Conservation (phyloP, 1,284 basidiomycete genomes). For the Puccinia polysora region DNA sequence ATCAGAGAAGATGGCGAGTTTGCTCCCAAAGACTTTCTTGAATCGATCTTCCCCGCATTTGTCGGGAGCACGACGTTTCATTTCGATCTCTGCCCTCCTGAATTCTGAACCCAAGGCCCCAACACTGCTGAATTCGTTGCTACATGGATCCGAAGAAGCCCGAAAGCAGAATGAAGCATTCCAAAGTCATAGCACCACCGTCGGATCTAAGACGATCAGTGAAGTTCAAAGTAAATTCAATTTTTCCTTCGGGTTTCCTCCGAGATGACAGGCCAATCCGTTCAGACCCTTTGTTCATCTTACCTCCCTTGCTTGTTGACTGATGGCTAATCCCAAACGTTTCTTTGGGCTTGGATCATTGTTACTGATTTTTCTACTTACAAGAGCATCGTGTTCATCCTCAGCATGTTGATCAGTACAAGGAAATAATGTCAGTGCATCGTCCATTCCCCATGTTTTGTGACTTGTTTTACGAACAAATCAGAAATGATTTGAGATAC, state of each 20-base stretch:
- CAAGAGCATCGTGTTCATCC: constrained; percentile 32
- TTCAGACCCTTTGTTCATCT: neutral
- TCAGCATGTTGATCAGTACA: constrained; percentile 40
- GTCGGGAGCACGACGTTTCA: too few species aligned
- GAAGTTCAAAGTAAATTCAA: constrained; percentile 23
- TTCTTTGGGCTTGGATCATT: neutral
- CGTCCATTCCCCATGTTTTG: neutral
- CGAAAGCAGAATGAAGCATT: constrained; percentile 35
- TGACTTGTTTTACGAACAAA: neutral
- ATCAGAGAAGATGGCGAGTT: too few species aligned
- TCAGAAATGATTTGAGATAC: neutral
- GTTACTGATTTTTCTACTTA: neutral
- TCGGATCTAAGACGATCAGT: constrained; percentile 39
- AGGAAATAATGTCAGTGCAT: constrained; percentile 27
- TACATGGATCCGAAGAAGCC: constrained; percentile 42
- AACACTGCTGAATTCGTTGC: constrained; percentile 30
- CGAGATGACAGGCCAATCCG: neutral
- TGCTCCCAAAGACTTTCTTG: too few species aligned
- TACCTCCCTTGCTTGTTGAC: too few species aligned
- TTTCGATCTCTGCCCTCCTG: constrained; percentile 17
- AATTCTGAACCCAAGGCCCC: constrained; percentile 12
- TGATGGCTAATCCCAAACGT: too few species aligned
- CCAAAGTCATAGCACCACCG: constrained; percentile 41
- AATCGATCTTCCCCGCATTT: too few species aligned
- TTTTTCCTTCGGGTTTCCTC: neutral